phyloP scores from a whole-genome alignment of 192 early-diverging fungal genomes.

The Backusella australiensis region DNA sequence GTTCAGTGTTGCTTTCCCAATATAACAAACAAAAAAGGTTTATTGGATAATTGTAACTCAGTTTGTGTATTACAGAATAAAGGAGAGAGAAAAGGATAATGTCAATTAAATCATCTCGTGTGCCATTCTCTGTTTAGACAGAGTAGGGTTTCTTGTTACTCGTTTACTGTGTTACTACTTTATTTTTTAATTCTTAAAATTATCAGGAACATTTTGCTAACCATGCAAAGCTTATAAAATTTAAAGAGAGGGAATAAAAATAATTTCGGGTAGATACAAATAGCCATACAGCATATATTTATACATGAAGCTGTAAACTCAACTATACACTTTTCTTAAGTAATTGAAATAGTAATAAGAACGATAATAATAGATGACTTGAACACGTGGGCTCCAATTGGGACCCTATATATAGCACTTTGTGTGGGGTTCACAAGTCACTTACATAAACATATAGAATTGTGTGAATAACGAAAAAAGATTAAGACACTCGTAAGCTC shows the following conservation, averaged over 20 bases:
- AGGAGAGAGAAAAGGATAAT: neutral
- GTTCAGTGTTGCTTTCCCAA: neutral
- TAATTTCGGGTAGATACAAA: neutral
- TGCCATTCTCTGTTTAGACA: neutral
- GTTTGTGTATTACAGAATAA: neutral
- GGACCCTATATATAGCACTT: neutral
- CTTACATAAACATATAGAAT: neutral
- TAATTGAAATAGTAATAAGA: too few species aligned
- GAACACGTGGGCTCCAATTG: neutral
- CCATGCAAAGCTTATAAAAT: too few species aligned
- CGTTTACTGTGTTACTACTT: neutral
- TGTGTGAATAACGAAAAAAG: neutral
- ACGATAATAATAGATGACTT: neutral
- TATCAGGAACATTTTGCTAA: neutral
- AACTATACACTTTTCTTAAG: too few species aligned
- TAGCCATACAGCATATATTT: too few species aligned
- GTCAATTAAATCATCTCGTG: slow-evolving; percentile 2
- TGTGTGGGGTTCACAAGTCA: neutral
- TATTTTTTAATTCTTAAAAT: neutral
- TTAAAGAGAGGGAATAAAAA: neutral
- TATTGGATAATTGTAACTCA: neutral
- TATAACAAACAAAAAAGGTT: neutral
- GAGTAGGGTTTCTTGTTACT: neutral
- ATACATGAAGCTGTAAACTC: too few species aligned
- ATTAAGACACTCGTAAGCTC: neutral